phyloP scores from a whole-genome alignment of 1,284 basidiomycete genomes.

The Tranzscheliella williamsii region DNA sequence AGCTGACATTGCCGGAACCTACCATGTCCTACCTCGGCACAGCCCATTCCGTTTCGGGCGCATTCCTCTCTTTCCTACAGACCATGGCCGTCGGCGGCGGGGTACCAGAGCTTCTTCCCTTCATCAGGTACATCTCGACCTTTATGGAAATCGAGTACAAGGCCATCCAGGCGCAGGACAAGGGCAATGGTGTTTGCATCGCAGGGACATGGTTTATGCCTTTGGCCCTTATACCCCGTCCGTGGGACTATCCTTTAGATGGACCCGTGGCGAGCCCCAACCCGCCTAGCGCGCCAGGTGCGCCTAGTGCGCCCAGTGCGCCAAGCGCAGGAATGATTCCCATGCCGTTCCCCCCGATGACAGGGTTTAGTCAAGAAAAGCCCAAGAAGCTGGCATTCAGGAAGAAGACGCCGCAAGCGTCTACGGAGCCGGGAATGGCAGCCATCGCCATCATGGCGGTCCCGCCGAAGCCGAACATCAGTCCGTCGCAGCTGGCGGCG shows the following conservation, averaged over 20 bases:
- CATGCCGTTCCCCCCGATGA: neutral
- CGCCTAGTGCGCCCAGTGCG: neutral
- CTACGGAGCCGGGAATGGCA: neutral
- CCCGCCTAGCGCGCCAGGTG: neutral
- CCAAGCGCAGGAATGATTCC: neutral
- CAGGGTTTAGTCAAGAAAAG: too few species aligned
- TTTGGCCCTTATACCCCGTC: conserved; percentile 35
- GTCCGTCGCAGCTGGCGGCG: conserved; percentile 14
- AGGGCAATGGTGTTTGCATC: conserved; percentile 45
- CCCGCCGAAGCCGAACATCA: conserved; percentile 12
- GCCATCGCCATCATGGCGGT: neutral
- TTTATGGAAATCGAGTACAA: conserved; percentile 54
- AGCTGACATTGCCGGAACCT: conserved; percentile 48
- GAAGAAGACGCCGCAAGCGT: conserved; percentile 6
- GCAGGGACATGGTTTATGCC: conserved; percentile 54
- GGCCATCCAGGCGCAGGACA: conserved; percentile 46
- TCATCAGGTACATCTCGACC: conserved; percentile 51
- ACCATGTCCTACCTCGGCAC: conserved; percentile 50
- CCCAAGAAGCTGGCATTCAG: conserved; percentile 16
- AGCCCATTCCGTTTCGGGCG: conserved; percentile 47
- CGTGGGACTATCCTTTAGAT: conserved; percentile 41
- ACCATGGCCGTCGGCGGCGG: conserved; percentile 51
- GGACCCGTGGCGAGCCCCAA: conserved; percentile 1
- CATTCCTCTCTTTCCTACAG: conserved; percentile 47
- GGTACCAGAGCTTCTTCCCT: conserved; percentile 51